phyloP scores from a whole-genome alignment of 1,284 basidiomycete species.

The Marasmius sp. region DNA sequence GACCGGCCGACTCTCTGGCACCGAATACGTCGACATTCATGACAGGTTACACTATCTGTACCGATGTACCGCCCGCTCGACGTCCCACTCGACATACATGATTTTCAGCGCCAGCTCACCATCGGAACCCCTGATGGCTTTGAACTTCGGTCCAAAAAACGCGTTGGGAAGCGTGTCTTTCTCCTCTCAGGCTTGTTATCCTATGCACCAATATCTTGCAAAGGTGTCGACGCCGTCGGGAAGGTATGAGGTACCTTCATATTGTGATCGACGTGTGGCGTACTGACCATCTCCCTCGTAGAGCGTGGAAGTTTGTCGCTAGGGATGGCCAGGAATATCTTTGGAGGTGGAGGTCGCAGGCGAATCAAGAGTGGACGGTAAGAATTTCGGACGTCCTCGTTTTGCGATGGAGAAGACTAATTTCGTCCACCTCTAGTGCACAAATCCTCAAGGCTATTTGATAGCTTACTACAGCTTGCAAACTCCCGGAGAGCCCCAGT shows the following conservation, averaged over 20 bases:
- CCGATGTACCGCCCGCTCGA: slow-evolving; percentile 43
- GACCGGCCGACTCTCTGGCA: slow-evolving; percentile 48
- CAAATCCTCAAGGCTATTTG: slow-evolving; percentile 46
- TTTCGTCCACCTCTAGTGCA: slow-evolving; percentile 41
- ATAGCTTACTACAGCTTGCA: slow-evolving; percentile 63
- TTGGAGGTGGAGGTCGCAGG: slow-evolving; percentile 49
- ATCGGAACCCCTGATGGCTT: slow-evolving; percentile 33
- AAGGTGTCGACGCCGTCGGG: slow-evolving; percentile 35
- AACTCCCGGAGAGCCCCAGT: slow-evolving; percentile 52
- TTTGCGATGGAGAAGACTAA: not conserved
- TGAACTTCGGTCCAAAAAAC: slow-evolving; percentile 50
- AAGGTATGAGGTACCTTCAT: slow-evolving; percentile 32
- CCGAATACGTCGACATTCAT: slow-evolving; percentile 62
- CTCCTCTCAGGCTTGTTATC: slow-evolving; percentile 32
- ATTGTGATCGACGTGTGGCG: not conserved
- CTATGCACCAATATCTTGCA: slow-evolving; percentile 52
- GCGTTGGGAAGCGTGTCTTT: slow-evolving; percentile 52
- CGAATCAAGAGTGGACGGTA: slow-evolving; percentile 63
- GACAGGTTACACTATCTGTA: slow-evolving; percentile 54
- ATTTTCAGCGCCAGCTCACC: slow-evolving; percentile 44
- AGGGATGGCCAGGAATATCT: slow-evolving; percentile 59
- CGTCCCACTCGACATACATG: slow-evolving; percentile 46
- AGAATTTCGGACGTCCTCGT: slow-evolving; percentile 19
- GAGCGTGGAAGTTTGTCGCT: slow-evolving; percentile 50
- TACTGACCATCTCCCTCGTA: slow-evolving; percentile 6